Conservation (phyloP, 331 rosid genomes). For the Saraca asoca region DNA sequence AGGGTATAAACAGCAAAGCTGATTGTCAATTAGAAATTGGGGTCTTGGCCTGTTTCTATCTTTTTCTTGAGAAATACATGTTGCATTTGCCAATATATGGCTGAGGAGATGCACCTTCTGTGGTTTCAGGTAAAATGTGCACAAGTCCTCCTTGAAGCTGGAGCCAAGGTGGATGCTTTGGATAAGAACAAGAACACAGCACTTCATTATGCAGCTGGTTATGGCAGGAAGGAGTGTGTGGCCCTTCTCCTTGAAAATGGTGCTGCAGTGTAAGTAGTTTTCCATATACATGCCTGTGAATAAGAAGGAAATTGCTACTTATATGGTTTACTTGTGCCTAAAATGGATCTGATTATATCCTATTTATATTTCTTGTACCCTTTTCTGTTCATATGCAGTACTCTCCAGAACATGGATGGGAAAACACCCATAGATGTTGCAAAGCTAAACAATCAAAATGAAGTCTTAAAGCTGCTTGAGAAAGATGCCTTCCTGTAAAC, state of each 20-base stretch:
- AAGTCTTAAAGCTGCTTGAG: constrained; percentile 89
- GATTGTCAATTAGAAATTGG: no score
- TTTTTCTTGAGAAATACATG: no score
- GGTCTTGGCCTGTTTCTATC: no score
- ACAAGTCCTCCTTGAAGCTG: constrained; percentile 88
- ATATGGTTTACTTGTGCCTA: neutral
- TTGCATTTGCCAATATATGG: neutral
- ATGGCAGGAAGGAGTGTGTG: constrained; percentile 95
- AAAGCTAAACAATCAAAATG: constrained; percentile 88
- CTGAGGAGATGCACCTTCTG: constrained; percentile 9
- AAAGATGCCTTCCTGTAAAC: constrained; percentile 88
- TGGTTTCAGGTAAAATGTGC: constrained; percentile 84
- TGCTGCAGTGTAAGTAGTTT: constrained; percentile 85
- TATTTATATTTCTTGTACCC: neutral
- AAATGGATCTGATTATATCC: neutral
- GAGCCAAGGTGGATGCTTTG: constrained; percentile 92
- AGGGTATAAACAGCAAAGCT: no score
- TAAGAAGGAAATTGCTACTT: no score
- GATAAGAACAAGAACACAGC: constrained; percentile 98
- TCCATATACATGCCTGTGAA: constrained; percentile 8
- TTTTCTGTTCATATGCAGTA: constrained; percentile 52
- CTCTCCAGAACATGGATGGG: constrained; percentile 97
- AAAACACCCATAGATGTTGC: constrained; percentile 98
- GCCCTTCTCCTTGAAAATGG: constrained; percentile 90
- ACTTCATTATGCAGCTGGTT: constrained; percentile 97